These are phyloP conservation scores for Yamadazyma triangularis DNA, from an alignment of 1,139 yeast species.

Conservation along the genomic window DNA sequence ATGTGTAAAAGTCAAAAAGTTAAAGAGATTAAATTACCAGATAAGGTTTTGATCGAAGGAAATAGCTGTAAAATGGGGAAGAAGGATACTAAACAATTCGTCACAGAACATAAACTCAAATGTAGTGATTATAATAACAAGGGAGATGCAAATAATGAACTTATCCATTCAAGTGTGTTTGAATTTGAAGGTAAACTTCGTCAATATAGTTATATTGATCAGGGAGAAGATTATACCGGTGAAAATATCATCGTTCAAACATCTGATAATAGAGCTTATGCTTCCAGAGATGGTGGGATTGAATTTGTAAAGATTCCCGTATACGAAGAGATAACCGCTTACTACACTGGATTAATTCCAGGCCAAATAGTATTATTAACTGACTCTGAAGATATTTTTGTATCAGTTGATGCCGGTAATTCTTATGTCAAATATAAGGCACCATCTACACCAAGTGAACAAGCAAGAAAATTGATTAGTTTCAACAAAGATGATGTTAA, in stretches of 20 bases:
- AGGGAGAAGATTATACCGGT: conserved; percentile 38
- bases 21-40: conserved; percentile 24
- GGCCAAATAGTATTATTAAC: conserved; percentile 64
- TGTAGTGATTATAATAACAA: conserved; percentile 31
- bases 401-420: conserved; percentile 67
- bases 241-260: conserved; percentile 75
- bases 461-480: conserved; percentile 37
- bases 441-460: conserved; percentile 47
- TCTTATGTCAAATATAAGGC: conserved; percentile 40
- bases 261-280: conserved; percentile 42
- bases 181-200: conserved; percentile 42
- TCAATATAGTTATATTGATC: conserved; percentile 56
- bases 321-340: conserved; percentile 46
- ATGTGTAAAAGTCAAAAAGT: conserved; percentile 21
- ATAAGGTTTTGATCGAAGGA: conserved; percentile 44
- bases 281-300: conserved; percentile 79
- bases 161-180: conserved; percentile 17
- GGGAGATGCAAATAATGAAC: conserved; percentile 23
- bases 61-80: conserved; percentile 41
- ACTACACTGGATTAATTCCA: conserved; percentile 59
- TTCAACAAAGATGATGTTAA: conserved; percentile 55
- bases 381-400: conserved; percentile 42
- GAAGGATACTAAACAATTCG: conserved; percentile 22
- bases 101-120: conserved; percentile 20
- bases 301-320: conserved; percentile 47